phyloP scores from a whole-genome alignment of 805 yeast species.

The Scheffersomyces ergatensis region DNA sequence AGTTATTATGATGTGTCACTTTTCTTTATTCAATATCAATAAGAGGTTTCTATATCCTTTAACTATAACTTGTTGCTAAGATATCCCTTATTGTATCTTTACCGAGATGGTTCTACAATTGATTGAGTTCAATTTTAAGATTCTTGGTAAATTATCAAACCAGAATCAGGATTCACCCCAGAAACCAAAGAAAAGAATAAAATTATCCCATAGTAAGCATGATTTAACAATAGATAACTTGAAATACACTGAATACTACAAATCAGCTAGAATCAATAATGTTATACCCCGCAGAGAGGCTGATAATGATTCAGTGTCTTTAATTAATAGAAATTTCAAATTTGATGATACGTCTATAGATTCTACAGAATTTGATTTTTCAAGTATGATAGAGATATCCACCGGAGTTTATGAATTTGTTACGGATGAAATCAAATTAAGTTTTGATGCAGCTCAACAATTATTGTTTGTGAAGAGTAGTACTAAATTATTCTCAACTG shows the following conservation, averaged over 20 bases:
- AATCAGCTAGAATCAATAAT: neutral
- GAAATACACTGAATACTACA: conserved; percentile 12
- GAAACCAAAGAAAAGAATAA: conserved; percentile 7
- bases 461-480: conserved; percentile 2
- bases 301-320: conserved; percentile 1
- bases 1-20: too few species aligned
- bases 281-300: neutral
- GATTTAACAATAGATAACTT: conserved; percentile 14
- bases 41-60: too few species aligned
- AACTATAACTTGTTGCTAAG: too few species aligned
- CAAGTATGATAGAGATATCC: neutral
- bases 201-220: conserved; percentile 2
- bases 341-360: conserved; percentile 6
- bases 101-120: conserved; percentile 5
- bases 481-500: neutral
- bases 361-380: conserved; percentile 3
- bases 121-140: conserved; percentile 13
- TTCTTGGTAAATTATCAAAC: conserved; percentile 6
- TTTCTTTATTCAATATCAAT: too few species aligned
- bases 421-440: conserved; percentile 13
- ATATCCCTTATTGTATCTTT: too few species aligned
- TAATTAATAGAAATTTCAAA: conserved; percentile 9
- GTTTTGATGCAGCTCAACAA: conserved; percentile 3
- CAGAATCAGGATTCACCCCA: neutral
- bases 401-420: conserved; percentile 6